Percentiles rank a stretch among this genome's conserved stretches.
Conservation (phyloP, 176 grass and related monocot species). For the Ananas comosus region DNA sequence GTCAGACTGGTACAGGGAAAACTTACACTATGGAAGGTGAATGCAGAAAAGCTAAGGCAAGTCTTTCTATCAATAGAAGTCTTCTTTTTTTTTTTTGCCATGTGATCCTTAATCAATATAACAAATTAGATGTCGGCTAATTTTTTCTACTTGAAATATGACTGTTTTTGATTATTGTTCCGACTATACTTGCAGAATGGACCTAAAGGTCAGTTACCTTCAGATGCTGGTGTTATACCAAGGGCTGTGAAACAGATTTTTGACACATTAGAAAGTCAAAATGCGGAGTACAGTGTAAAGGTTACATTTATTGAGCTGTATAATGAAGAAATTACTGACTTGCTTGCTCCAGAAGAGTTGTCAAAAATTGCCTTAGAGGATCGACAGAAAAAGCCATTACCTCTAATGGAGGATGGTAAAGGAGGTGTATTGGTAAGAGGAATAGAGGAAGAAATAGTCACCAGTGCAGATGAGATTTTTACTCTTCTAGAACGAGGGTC, state of each 20-base stretch:
- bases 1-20: constrained; percentile 92
- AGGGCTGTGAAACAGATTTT: constrained; percentile 97
- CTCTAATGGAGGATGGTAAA: constrained; percentile 99
- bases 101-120: background rate
- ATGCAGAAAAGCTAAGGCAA: constrained; percentile 80
- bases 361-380: constrained; percentile 71
- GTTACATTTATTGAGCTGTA: constrained; percentile 95
- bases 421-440: constrained; percentile 92
- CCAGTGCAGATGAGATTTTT: constrained; percentile 74
- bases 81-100: background rate
- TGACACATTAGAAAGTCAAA: constrained; percentile 81
- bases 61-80: constrained; percentile 7
- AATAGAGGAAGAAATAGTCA: constrained; percentile 94
- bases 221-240: constrained; percentile 86
- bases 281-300: constrained; percentile 97
- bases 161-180: background rate
- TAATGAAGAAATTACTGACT: constrained; percentile 97
- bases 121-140: background rate
- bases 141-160: background rate
- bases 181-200: constrained; percentile 42
- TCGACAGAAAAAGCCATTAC: constrained; percentile 67
- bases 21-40: constrained; percentile 99
- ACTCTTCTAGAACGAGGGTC: constrained; percentile 92
- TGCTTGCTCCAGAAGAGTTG: constrained; percentile 88
- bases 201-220: constrained; percentile 54